A percentile compares a stretch with the other conserved stretches of the same genome.
Evolutionary conservation across 2,329 filamentous ascomycete genomes (phyloP).

Genomic region (Corniculantispora saksenae): DNA sequence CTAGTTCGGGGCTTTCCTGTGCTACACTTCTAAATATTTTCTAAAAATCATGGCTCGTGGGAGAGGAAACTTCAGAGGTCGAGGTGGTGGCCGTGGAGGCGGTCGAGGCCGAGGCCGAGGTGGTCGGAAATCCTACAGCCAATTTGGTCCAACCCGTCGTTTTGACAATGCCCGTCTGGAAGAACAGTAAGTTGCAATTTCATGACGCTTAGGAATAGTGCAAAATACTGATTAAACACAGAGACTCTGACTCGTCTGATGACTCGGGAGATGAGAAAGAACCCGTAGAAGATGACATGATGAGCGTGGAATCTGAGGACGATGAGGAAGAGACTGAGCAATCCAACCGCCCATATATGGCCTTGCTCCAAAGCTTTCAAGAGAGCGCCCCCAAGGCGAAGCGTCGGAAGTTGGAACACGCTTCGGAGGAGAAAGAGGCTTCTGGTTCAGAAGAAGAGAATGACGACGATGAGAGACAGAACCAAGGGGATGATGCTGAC

Average conservation of each 20-base stretch:
- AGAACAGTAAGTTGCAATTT: slow-evolving; percentile 33
- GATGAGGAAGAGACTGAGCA: slow-evolving; percentile 49
- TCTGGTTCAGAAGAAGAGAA: slow-evolving; percentile 10
- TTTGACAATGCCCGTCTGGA: slow-evolving; percentile 39
- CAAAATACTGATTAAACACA: neutral
- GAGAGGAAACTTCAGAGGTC: slow-evolving; percentile 35
- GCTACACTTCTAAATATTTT: slow-evolving; percentile 20
- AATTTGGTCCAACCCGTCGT: slow-evolving; percentile 37
- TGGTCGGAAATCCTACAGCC: slow-evolving; percentile 27
- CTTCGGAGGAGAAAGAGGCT: slow-evolving; percentile 23
- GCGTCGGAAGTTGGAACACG: slow-evolving; percentile 54
- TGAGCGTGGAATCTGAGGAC: slow-evolving; percentile 44
- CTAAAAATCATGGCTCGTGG: slow-evolving; percentile 38
- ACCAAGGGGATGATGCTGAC: slow-evolving; percentile 41
- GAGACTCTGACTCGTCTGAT: slow-evolving; percentile 23
- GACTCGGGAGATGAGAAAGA: slow-evolving; percentile 31
- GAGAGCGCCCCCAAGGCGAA: slow-evolving; percentile 52
- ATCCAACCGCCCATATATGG: slow-evolving; percentile 53
- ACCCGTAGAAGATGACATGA: slow-evolving; percentile 39
- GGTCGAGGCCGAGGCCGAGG: slow-evolving; percentile 34
- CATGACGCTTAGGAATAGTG: neutral
- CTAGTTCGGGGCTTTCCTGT: slow-evolving; percentile 18
- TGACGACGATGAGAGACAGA: slow-evolving; percentile 25
- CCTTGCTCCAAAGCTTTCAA: slow-evolving; percentile 59
- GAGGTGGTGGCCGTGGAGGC: slow-evolving; percentile 32